Percentiles rank a stretch among this genome's conserved stretches.
Conservation (phyloP, 2,329 filamentous ascomycete genomes). For the Trematosphaeria pertusa region DNA sequence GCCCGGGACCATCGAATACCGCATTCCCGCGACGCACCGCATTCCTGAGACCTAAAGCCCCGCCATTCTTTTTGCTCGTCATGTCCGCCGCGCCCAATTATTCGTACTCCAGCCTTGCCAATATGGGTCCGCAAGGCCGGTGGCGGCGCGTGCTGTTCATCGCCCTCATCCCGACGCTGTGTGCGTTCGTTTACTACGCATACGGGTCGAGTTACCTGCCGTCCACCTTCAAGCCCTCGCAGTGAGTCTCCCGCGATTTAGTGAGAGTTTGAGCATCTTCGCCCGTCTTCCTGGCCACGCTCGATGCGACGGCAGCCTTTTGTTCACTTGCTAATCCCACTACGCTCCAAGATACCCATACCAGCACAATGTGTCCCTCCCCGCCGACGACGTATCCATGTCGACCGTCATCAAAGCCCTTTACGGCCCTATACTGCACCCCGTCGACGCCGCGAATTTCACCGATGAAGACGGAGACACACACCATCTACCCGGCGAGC, state of each 20-base stretch:
- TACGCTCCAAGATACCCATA: slow-evolving; percentile 27
- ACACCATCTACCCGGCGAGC: slow-evolving; percentile 38
- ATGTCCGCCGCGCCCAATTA: slow-evolving; percentile 22
- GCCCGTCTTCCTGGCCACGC: too few relatives aligned
- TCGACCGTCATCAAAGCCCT: slow-evolving; percentile 46
- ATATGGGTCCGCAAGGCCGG: slow-evolving; percentile 42
- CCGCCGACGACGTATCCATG: slow-evolving; percentile 41
- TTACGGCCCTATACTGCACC: slow-evolving; percentile 45
- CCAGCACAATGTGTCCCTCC: slow-evolving; percentile 33
- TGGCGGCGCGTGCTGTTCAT: slow-evolving; percentile 44
- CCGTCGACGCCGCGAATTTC: slow-evolving; percentile 44
- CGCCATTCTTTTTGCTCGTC: slow-evolving; percentile 7
- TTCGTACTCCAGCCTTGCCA: slow-evolving; percentile 39
- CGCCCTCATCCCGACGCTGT: slow-evolving; percentile 37
- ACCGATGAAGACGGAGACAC: slow-evolving; percentile 47
- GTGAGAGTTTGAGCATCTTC: too few relatives aligned
- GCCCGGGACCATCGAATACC: background rate
- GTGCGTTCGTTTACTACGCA: slow-evolving; percentile 40
- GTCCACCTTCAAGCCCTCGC: slow-evolving; percentile 22
- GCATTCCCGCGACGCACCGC: too few relatives aligned
- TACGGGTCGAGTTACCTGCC: slow-evolving; percentile 33
- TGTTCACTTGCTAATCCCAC: background rate
- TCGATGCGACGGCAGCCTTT: too few relatives aligned
- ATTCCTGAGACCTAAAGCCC: background rate
- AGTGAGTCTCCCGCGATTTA: slow-evolving; percentile 26